Conservation (phyloP, 345 rosid species). For the Aquilaria yunnanensis region DNA sequence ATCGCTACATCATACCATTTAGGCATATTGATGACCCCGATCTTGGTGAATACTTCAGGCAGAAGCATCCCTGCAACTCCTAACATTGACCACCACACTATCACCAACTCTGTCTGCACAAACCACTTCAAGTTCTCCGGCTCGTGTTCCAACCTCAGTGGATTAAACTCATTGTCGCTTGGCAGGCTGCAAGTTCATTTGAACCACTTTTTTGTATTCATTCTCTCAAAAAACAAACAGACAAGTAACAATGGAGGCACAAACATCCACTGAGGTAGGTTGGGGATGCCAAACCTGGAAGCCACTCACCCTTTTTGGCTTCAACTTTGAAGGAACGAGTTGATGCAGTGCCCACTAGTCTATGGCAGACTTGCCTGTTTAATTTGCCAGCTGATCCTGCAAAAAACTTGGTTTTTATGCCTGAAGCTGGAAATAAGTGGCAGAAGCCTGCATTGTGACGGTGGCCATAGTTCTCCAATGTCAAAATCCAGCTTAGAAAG, state of each 20-base stretch:
- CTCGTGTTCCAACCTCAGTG: slow-evolving; percentile 81
- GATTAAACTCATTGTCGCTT: slow-evolving; percentile 97
- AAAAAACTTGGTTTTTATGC: slow-evolving; percentile 55
- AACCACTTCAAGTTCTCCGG: slow-evolving; percentile 93
- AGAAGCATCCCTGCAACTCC: slow-evolving; percentile 90
- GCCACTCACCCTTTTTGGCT: slow-evolving; percentile 95
- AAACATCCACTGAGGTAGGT: slow-evolving; percentile 84
- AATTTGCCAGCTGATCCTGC: slow-evolving; percentile 49
- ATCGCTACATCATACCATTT: slow-evolving; percentile 93
- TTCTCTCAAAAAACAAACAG: background rate
- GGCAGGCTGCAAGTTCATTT: slow-evolving; percentile 49
- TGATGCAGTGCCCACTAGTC: slow-evolving; percentile 23
- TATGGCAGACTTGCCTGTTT: slow-evolving; percentile 38
- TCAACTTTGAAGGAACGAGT: slow-evolving; percentile 47
- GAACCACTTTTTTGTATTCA: background rate
- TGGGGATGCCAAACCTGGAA: slow-evolving; percentile 82
- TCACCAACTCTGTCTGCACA: slow-evolving; percentile 91
- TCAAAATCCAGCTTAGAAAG: slow-evolving; percentile 4
- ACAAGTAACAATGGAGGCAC: too few species aligned
- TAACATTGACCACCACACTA: slow-evolving; percentile 90
- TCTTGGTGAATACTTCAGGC: slow-evolving; percentile 87
- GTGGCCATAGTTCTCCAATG: slow-evolving; percentile 49
- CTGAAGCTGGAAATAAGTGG: slow-evolving; percentile 69
- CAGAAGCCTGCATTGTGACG: slow-evolving; percentile 80
- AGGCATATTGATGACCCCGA: slow-evolving; percentile 77